Evolutionary conservation across 2,329 filamentous ascomycete species (phyloP).

Genomic region (Penicillium sp.): DNA sequence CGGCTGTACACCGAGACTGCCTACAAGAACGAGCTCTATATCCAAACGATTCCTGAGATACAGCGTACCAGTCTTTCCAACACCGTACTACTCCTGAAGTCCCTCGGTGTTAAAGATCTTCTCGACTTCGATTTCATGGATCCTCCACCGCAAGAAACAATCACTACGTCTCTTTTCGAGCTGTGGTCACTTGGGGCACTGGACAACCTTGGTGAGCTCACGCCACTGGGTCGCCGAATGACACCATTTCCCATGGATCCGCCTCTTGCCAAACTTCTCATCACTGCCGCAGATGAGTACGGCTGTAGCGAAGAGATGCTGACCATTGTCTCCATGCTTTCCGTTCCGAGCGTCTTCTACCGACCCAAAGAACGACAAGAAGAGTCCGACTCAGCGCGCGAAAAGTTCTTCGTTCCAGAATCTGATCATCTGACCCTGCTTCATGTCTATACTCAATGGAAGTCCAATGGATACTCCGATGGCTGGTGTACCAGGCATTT

Average conservation of each 20-base stretch:
- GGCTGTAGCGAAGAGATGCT: conserved; percentile 96
- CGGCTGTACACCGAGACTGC: conserved; percentile 90
- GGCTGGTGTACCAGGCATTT: conserved; percentile 92
- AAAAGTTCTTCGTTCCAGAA: conserved; percentile 98
- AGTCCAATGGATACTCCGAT: conserved; percentile 80
- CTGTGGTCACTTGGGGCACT: conserved; percentile 92
- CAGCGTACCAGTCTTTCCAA: conserved; percentile 94
- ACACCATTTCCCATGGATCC: conserved; percentile 98
- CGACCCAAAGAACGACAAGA: conserved; percentile 93
- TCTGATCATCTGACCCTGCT: conserved; percentile 94
- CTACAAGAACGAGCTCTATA: conserved; percentile 91
- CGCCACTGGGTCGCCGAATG: conserved; percentile 81
- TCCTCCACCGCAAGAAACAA: conserved; percentile 93
- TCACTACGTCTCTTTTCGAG: conserved; percentile 94
- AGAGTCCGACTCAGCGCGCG: conserved; percentile 87
- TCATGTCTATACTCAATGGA: conserved; percentile 95
- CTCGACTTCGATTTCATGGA: conserved; percentile 99
- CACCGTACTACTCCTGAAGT: conserved; percentile 89
- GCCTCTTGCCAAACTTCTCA: conserved; percentile 86
- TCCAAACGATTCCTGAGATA: conserved; percentile 95
- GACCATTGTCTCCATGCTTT: conserved; percentile 96
- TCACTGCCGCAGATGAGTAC: conserved; percentile 83
- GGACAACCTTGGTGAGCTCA: conserved; percentile 89
- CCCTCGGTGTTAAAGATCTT: conserved; percentile 85
- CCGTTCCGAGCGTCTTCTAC: conserved; percentile 94